phyloP scores from a whole-genome alignment of 2,329 filamentous ascomycete species.

The Aspergillus terreus region DNA sequence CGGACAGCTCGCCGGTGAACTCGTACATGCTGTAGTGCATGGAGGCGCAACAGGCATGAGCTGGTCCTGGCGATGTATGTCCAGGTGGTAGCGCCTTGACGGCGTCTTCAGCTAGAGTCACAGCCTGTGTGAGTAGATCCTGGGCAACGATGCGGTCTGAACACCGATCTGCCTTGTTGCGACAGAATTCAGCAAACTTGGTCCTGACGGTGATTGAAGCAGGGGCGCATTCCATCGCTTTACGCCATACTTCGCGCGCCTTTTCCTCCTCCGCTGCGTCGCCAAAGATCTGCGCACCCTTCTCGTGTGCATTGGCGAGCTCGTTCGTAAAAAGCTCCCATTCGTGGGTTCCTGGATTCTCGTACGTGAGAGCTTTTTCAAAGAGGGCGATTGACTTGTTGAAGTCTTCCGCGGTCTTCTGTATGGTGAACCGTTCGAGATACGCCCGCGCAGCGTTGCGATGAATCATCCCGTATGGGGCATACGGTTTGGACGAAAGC shows the following conservation, averaged over 20 bases:
- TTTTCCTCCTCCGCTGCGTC: not conserved
- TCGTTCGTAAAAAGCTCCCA: slow-evolving; percentile 1
- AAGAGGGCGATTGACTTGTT: not conserved
- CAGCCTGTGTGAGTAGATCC: not conserved
- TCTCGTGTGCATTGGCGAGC: not conserved
- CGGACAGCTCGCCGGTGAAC: not conserved
- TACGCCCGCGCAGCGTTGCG: slow-evolving; percentile 3
- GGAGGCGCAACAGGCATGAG: not conserved
- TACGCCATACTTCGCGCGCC: not conserved
- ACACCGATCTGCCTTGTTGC: not conserved
- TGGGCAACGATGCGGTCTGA: not conserved
- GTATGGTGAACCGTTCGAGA: not conserved
- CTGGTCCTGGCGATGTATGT: not conserved
- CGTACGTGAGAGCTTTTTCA: not conserved
- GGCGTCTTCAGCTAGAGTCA: not conserved
- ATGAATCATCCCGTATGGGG: slow-evolving; percentile 3
- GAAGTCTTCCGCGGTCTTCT: not conserved
- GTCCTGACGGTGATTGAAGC: not conserved
- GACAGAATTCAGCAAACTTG: not conserved
- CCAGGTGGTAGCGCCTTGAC: not conserved
- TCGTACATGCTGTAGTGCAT: slow-evolving; percentile 3
- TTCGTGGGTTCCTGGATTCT: not conserved
- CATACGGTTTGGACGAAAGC: not conserved
- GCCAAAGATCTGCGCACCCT: not conserved
- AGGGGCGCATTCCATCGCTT: not conserved